phyloP scores from a whole-genome alignment of 352 stramenopile species.

The Globisporangium recalcitrans region DNA sequence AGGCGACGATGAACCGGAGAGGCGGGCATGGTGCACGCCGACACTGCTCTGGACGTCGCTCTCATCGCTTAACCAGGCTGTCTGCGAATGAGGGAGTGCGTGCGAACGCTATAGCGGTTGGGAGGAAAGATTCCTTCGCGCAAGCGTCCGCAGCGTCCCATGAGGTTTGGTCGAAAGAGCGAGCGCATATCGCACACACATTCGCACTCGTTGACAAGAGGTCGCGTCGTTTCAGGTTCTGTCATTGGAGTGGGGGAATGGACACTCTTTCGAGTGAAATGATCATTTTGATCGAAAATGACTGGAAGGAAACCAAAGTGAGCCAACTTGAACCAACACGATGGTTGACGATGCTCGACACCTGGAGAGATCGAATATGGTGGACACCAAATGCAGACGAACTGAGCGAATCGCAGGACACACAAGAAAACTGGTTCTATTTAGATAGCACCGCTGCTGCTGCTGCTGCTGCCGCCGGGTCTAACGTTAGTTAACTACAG shows the following conservation, averaged over 20 bases:
- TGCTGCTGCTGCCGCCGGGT: slow-evolving; percentile 10
- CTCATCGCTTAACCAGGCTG: too few species aligned
- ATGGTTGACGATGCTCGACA: too few species aligned
- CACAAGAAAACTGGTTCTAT: slow-evolving; percentile 20
- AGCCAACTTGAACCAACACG: too few species aligned
- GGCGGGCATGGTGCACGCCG: background rate
- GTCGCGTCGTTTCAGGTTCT: slow-evolving; percentile 2
- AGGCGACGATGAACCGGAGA: background rate
- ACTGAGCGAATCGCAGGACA: background rate
- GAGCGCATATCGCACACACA: background rate
- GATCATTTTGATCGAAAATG: too few species aligned
- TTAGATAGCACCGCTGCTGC: slow-evolving; percentile 17
- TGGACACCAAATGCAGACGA: background rate
- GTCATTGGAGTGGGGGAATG: background rate
- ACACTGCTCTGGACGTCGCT: background rate
- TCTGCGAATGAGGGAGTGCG: too few species aligned
- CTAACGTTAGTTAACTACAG: slow-evolving; percentile 16
- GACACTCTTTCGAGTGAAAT: background rate
- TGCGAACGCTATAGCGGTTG: too few species aligned
- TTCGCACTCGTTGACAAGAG: background rate
- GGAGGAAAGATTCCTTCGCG: background rate
- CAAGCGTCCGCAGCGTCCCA: background rate
- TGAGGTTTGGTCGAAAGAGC: background rate
- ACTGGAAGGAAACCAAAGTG: too few species aligned
- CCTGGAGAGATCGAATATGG: too few species aligned